Conservation (phyloP, 2,329 filamentous ascomycete genomes). For the Emergomyces orientalis region DNA sequence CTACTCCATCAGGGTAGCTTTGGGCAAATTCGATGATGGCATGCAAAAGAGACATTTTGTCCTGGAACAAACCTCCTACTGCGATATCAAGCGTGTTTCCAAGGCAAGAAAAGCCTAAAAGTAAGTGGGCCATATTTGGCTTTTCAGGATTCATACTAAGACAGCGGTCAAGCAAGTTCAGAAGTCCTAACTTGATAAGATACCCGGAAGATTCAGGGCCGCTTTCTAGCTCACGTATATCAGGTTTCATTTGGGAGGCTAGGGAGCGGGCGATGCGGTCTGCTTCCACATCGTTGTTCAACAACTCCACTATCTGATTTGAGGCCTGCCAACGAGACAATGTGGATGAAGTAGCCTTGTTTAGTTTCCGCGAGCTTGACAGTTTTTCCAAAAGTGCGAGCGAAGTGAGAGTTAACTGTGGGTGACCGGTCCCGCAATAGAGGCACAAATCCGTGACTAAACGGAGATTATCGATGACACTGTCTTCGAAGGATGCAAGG, state of each 20-base stretch:
- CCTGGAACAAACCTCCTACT: slow-evolving; percentile 59
- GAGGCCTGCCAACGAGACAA: slow-evolving; percentile 55
- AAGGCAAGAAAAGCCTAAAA: slow-evolving; percentile 78
- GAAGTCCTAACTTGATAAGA: slow-evolving; percentile 69
- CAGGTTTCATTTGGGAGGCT: slow-evolving; percentile 54
- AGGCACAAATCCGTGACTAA: slow-evolving; percentile 74
- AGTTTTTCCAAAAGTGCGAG: slow-evolving; percentile 77
- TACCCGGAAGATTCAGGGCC: slow-evolving; percentile 64
- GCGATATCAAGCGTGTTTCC: slow-evolving; percentile 60
- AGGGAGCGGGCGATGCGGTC: slow-evolving; percentile 70
- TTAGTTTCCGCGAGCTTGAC: slow-evolving; percentile 71
- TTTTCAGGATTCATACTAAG: slow-evolving; percentile 63
- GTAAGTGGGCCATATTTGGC: slow-evolving; percentile 80
- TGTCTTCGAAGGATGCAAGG: slow-evolving; percentile 86
- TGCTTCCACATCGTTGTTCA: slow-evolving; percentile 71
- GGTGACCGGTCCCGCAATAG: slow-evolving; percentile 77
- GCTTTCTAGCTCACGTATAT: slow-evolving; percentile 62
- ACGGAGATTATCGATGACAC: slow-evolving; percentile 67
- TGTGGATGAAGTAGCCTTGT: slow-evolving; percentile 57
- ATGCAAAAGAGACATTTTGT: slow-evolving; percentile 68
- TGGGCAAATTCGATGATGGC: slow-evolving; percentile 63
- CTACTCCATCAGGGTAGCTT: slow-evolving; percentile 56
- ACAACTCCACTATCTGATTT: slow-evolving; percentile 78
- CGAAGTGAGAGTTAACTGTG: slow-evolving; percentile 68
- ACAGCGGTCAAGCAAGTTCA: slow-evolving; percentile 78